These are phyloP conservation scores for Kodamaea laetipori DNA, from an alignment of 805 yeast species.

Conservation along the genomic window DNA sequence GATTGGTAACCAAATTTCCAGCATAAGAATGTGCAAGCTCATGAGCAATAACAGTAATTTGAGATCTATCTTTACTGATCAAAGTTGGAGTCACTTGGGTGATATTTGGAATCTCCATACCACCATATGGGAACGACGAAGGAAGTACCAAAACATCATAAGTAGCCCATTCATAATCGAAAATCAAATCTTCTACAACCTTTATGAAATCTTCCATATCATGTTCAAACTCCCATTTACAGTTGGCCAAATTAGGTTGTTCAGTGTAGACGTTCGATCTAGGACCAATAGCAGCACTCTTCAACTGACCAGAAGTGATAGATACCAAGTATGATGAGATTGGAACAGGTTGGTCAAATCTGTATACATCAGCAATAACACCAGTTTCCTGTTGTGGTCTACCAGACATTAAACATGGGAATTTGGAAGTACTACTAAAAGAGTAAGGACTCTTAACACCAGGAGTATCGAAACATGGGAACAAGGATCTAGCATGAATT, in stretches of 20 bases:
- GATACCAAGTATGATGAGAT: constrained; percentile 85
- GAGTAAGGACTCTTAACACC: constrained; percentile 68
- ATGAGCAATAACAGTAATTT: constrained; percentile 89
- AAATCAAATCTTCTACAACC: constrained; percentile 75
- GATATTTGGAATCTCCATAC: constrained; percentile 93
- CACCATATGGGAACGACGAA: constrained; percentile 80
- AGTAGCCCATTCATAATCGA: constrained; percentile 80
- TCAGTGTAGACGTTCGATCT: constrained; percentile 82
- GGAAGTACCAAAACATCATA: constrained; percentile 83
- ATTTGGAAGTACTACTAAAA: constrained; percentile 60
- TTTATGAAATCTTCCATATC: constrained; percentile 80
- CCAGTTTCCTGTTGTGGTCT: constrained; percentile 30
- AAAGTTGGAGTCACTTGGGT: constrained; percentile 91
- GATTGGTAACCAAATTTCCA: constrained; percentile 87
- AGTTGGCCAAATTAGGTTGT: constrained; percentile 63
- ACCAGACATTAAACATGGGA: constrained; percentile 78
- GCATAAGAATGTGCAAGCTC: constrained; percentile 93
- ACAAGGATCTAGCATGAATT: constrained; percentile 82
- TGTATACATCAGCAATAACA: constrained; percentile 32
- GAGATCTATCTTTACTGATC: constrained; percentile 79
- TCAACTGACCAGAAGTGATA: constrained; percentile 80
- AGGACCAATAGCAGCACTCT: constrained; percentile 73
- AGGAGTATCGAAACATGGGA: constrained; percentile 93
- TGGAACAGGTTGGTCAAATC: constrained; percentile 74
- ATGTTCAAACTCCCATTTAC: constrained; percentile 76